These are phyloP conservation scores for Plasmodium chabaudi DNA, from an alignment of 169 alveolate genomes.

Conservation along the genomic window DNA sequence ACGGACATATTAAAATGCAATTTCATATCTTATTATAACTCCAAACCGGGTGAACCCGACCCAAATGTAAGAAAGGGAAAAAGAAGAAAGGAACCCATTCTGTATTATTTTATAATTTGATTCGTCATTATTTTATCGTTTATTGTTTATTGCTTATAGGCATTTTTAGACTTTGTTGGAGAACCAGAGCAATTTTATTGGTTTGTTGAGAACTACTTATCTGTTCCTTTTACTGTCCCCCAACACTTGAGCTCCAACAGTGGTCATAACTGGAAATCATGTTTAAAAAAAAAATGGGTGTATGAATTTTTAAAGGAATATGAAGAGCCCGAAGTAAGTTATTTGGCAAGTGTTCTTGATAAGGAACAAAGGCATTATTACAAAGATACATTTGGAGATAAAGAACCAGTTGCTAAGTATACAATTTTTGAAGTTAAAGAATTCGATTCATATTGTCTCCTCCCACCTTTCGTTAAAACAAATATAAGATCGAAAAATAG, in stretches of 20 bases:
- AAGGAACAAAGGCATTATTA: constrained; percentile 31
- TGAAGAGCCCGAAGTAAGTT: constrained; percentile 38
- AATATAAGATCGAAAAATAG: constrained; percentile 8
- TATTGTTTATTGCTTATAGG: constrained; percentile 8
- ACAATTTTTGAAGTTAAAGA: constrained; percentile 37
- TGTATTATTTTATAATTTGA: no score
- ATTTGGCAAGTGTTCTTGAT: constrained; percentile 17
- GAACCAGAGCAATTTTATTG: constrained; percentile 75
- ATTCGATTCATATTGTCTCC: constrained; percentile 41
- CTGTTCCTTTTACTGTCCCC: constrained; percentile 45
- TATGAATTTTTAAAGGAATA: constrained; percentile 46
- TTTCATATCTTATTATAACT: constrained; percentile 31
- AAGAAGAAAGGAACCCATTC: neutral
- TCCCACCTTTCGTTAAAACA: constrained; percentile 49
- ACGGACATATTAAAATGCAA: constrained; percentile 39
- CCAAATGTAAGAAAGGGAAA: constrained; percentile 27
- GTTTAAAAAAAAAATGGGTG: constrained; percentile 42
- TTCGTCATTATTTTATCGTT: neutral
- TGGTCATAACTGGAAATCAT: constrained; percentile 4
- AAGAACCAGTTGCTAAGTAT: constrained; percentile 42
- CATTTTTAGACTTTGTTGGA: constrained; percentile 61
- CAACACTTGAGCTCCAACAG: constrained; percentile 2
- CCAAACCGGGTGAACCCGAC: constrained; percentile 21
- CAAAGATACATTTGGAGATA: neutral
- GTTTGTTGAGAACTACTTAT: constrained; percentile 55